Evolutionary conservation across 2,329 filamentous ascomycete genomes (phyloP).

Genomic region (Nannizzia gypsea): DNA sequence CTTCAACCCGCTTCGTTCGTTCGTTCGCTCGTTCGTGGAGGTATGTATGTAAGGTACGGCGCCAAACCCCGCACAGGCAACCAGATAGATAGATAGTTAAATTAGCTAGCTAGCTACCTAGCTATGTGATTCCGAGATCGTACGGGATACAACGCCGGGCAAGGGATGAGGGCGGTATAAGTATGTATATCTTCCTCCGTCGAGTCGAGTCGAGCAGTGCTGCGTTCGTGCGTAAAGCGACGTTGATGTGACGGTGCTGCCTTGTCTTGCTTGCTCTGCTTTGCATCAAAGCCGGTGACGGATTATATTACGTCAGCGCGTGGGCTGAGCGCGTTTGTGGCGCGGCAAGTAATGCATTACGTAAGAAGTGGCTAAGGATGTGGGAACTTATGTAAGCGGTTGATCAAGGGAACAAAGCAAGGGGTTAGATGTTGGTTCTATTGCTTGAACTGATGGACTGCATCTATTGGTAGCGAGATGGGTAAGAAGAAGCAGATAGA

Average conservation of each 20-base stretch:
- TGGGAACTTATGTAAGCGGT: no score
- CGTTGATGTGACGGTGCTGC: background rate
- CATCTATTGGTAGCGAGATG: background rate
- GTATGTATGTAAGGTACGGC: background rate
- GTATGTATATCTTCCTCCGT: background rate
- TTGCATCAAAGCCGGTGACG: background rate
- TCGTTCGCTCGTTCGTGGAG: background rate
- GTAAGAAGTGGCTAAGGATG: background rate
- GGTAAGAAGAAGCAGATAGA: background rate
- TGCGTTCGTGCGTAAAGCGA: background rate
- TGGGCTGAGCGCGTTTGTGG: background rate
- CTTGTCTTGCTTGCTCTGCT: background rate
- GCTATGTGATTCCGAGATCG: background rate
- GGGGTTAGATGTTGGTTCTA: no score
- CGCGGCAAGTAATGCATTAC: background rate
- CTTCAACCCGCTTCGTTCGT: background rate
- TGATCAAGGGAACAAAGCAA: background rate
- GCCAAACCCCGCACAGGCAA: background rate
- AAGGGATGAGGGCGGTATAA: background rate
- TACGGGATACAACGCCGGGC: background rate
- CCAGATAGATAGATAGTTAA: background rate
- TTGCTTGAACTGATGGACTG: no score
- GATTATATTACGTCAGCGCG: background rate
- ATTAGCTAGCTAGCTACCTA: no score
- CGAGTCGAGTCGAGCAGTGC: no score